Conservation (phyloP, 768 basidiomycete genomes). For the Tricholoma furcatifolium region DNA sequence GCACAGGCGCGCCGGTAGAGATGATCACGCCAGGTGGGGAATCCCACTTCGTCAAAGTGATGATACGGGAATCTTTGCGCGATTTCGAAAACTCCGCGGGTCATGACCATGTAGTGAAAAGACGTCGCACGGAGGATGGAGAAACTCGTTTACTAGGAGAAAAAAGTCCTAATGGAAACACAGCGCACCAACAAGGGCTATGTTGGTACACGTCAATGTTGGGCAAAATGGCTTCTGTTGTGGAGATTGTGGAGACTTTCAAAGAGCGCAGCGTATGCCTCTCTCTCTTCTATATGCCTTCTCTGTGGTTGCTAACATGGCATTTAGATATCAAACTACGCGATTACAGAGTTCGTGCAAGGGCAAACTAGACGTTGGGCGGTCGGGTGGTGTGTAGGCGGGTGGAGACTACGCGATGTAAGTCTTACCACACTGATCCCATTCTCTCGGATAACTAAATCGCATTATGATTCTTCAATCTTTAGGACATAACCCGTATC, state of each 20-base stretch:
- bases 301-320: not conserved
- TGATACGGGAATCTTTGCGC: slow-evolving; percentile 72
- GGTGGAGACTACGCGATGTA: slow-evolving; percentile 74
- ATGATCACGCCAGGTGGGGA: slow-evolving; percentile 93
- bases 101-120: not conserved
- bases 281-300: not conserved
- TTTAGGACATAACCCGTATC: slow-evolving; percentile 33
- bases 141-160: not conserved
- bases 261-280: slow-evolving; percentile 33
- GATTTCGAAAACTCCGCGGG: not conserved
- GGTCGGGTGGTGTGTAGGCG: slow-evolving; percentile 79
- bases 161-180: not conserved
- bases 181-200: not conserved
- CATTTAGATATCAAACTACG: slow-evolving; percentile 80
- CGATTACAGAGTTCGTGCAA: slow-evolving; percentile 78
- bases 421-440: too few relatives aligned
- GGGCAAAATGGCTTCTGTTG: slow-evolving; percentile 80
- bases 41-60: slow-evolving; percentile 66
- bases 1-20: slow-evolving; percentile 84
- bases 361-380: slow-evolving; percentile 93
- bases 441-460: too few relatives aligned
- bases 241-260: slow-evolving; percentile 55
- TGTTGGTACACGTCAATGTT: slow-evolving; percentile 96
- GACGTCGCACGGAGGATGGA: not conserved
- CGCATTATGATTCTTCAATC: too few relatives aligned